A percentile compares a stretch with the other conserved stretches of the same genome.
These are phyloP conservation scores for Aegle marmelos DNA, from an alignment of 345 rosid species.

Conservation along the genomic window DNA sequence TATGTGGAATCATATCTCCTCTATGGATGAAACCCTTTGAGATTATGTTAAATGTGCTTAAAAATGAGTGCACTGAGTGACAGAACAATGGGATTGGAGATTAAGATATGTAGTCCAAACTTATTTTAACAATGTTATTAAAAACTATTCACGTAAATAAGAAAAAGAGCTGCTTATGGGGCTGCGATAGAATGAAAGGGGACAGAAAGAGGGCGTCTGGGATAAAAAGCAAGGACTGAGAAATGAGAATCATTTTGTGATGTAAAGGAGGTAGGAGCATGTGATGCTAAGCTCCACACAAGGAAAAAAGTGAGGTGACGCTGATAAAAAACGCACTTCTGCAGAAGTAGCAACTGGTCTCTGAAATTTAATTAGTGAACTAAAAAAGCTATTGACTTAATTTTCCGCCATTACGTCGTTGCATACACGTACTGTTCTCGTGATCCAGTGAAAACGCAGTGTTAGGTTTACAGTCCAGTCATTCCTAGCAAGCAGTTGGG, in stretches of 20 bases:
- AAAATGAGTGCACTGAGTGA: slow-evolving; percentile 20
- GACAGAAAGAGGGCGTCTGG: slow-evolving; percentile 20
- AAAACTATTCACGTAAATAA: slow-evolving; percentile 22
- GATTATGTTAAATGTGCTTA: slow-evolving; percentile 23
- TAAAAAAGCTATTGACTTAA: neutral
- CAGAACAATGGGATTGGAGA: slow-evolving; percentile 12
- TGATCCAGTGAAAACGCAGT: slow-evolving; percentile 7
- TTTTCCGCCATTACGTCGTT: slow-evolving; percentile 5
- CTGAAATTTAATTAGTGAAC: neutral
- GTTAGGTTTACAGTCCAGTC: neutral
- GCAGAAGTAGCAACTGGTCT: neutral
- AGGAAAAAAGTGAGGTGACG: neutral
- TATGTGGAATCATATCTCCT: slow-evolving; percentile 11
- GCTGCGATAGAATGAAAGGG: slow-evolving; percentile 22
- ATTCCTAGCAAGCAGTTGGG: neutral
- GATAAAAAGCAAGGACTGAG: slow-evolving; percentile 9
- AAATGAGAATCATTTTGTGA: slow-evolving; percentile 18
- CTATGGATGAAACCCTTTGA: slow-evolving; percentile 1
- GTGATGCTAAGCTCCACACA: slow-evolving; percentile 28
- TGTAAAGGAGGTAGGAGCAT: slow-evolving; percentile 27
- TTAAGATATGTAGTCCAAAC: neutral
- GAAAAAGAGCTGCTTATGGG: slow-evolving; percentile 8
- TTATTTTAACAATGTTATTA: slow-evolving; percentile 19
- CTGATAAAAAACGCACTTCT: slow-evolving; percentile 8
- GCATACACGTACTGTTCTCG: neutral